Percentiles rank a stretch among this genome's conserved stretches.
Conservation (phyloP, 495 filamentous ascomycete genomes). For the Neurospora sp. region DNA sequence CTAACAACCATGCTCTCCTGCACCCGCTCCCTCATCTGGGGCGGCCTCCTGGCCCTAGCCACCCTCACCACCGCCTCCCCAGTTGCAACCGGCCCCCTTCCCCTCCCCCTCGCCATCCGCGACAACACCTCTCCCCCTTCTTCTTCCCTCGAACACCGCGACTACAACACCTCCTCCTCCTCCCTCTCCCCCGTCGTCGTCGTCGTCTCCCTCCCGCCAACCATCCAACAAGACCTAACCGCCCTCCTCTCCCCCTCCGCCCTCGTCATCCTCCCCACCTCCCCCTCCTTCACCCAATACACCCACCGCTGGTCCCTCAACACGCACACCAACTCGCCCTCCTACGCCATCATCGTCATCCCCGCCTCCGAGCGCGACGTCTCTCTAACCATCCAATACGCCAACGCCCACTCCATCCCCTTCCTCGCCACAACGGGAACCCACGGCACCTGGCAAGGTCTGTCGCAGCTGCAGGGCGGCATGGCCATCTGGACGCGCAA, state of each 20-base stretch:
- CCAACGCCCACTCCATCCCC: constrained; percentile 33
- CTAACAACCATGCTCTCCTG: not conserved
- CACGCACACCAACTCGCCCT: constrained; percentile 20
- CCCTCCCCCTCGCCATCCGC: not conserved
- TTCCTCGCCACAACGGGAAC: constrained; percentile 39
- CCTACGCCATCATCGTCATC: constrained; percentile 33
- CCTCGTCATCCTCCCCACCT: not conserved
- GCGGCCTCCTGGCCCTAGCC: not conserved
- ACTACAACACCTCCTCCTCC: not conserved
- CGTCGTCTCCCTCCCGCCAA: not conserved
- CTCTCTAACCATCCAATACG: constrained; percentile 33
- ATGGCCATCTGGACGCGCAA: constrained; percentile 37
- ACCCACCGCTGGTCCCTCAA: constrained; percentile 2
- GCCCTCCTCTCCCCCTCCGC: not conserved
- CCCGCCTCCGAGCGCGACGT: constrained; percentile 43
- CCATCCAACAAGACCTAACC: not conserved
- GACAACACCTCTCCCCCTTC: not conserved
- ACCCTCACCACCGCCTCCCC: not conserved
- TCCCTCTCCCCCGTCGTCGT: not conserved
- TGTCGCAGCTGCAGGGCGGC: constrained; percentile 32
- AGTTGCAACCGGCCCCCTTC: not conserved
- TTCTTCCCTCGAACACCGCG: not conserved
- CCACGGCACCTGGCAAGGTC: constrained; percentile 30
- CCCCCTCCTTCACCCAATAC: not conserved
- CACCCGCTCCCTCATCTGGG: not conserved